A percentile compares a stretch with the other conserved stretches of the same genome.
Evolutionary conservation across 768 basidiomycete genomes (phyloP).

Genomic region (Lentinula edodes): DNA sequence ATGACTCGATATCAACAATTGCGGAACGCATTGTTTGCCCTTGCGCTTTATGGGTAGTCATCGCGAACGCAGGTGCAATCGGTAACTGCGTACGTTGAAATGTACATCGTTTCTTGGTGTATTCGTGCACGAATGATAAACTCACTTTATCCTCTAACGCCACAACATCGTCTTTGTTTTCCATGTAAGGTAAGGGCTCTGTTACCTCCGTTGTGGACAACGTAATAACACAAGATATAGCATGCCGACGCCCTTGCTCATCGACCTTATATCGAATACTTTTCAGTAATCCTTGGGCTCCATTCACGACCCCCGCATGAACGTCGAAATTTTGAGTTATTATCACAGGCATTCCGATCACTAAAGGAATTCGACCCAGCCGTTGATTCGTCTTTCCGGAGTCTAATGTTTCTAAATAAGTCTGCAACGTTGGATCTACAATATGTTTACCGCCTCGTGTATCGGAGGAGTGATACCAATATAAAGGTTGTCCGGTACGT

Average conservation of each 20-base stretch:
- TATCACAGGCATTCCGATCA: constrained; percentile 23
- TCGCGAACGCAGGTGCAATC: constrained; percentile 18
- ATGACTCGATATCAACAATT: constrained; percentile 16
- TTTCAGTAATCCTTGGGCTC: constrained; percentile 10
- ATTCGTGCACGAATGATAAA: constrained; percentile 8
- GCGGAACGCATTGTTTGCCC: constrained; percentile 15
- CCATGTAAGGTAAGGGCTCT: constrained; percentile 9
- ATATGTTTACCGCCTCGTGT: background rate
- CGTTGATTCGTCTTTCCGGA: constrained; percentile 12
- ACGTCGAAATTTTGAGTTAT: constrained; percentile 21
- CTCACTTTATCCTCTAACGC: constrained; percentile 11
- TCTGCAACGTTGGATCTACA: background rate
- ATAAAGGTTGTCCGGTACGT: background rate
- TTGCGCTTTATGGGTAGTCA: constrained; percentile 23
- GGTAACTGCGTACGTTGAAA: constrained; percentile 18
- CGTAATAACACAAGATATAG: constrained; percentile 13
- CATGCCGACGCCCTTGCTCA: constrained; percentile 7
- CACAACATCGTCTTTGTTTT: constrained; percentile 7
- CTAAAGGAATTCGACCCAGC: constrained; percentile 17
- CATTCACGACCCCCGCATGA: constrained; percentile 20
- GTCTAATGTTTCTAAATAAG: background rate
- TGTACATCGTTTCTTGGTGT: background rate
- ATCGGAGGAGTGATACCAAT: constrained; percentile 15
- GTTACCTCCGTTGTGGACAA: background rate
- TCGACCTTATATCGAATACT: constrained; percentile 12